These are phyloP conservation scores for Thelonectria rubi DNA, from an alignment of 2,329 filamentous ascomycete genomes.

Conservation along the genomic window DNA sequence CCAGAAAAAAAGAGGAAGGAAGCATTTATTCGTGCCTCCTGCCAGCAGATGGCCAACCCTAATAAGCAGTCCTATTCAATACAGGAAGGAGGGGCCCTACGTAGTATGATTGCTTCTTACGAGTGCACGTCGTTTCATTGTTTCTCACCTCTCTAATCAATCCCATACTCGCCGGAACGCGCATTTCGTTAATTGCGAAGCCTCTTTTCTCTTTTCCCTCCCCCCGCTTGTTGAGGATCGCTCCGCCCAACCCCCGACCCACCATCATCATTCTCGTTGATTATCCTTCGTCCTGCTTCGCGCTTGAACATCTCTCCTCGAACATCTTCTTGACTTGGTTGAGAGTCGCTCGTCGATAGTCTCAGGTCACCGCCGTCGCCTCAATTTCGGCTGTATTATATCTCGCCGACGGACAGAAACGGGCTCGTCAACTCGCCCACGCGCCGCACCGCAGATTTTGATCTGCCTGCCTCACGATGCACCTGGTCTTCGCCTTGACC, in stretches of 20 bases:
- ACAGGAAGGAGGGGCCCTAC: not conserved
- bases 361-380: not conserved
- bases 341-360: not conserved
- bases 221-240: not conserved
- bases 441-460: conserved; percentile 20
- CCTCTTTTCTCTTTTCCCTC: not conserved
- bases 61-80: not conserved
- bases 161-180: not conserved
- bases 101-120: not conserved
- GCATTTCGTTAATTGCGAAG: not conserved
- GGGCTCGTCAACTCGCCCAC: conserved; percentile 9
- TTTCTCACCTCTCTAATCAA: not conserved
- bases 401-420: not conserved
- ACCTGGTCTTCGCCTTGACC: conserved; percentile 24
- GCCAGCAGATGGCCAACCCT: not conserved
- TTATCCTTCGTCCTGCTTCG: not conserved
- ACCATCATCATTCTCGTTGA: not conserved
- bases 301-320: not conserved
- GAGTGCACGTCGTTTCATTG: not conserved
- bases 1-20: not conserved
- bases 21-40: not conserved
- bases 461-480: conserved; percentile 31
- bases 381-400: not conserved
- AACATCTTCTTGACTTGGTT: not conserved
- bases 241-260: not conserved